phyloP scores from a whole-genome alignment of 2,329 filamentous ascomycete species.

The Diaporthe ampelina region DNA sequence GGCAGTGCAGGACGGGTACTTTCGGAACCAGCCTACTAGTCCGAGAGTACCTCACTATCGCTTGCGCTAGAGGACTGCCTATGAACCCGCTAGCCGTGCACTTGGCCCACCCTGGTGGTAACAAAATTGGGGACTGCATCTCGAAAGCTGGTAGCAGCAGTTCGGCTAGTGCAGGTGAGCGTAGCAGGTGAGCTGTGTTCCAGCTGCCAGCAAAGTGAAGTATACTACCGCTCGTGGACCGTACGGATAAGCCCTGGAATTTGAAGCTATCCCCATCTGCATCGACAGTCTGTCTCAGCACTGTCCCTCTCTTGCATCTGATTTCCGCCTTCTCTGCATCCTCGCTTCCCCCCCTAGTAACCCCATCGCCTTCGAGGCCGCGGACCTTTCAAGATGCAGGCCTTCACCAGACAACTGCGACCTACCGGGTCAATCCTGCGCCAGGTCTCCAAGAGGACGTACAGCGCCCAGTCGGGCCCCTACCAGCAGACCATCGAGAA shows the following conservation, averaged over 20 bases:
- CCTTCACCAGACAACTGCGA: constrained; percentile 79
- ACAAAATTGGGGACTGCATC: constrained; percentile 1
- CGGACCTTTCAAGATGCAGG: constrained; percentile 79
- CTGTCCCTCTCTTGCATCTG: constrained; percentile 38
- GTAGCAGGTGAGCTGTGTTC: constrained; percentile 15
- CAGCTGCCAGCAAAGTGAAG: constrained; percentile 27
- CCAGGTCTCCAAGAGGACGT: constrained; percentile 76
- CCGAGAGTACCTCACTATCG: background rate
- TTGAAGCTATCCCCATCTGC: constrained; percentile 32
- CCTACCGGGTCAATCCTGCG: constrained; percentile 77
- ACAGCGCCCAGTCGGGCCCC: constrained; percentile 78
- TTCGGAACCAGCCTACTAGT: background rate
- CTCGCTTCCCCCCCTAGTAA: constrained; percentile 2
- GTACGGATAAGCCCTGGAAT: constrained; percentile 26
- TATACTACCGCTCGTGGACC: constrained; percentile 1
- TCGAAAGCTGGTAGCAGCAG: constrained; percentile 15
- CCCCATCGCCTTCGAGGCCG: constrained; percentile 28
- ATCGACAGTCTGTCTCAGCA: constrained; percentile 23
- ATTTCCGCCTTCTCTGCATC: constrained; percentile 7
- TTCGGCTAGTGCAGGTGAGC: background rate
- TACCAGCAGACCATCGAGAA: constrained; percentile 84
- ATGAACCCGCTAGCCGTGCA: background rate
- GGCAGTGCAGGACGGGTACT: constrained; percentile 21
- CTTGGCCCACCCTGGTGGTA: constrained; percentile 11
- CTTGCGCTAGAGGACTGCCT: background rate